Conservation (phyloP, 768 basidiomycete genomes). For the Amanita fuliginea region DNA sequence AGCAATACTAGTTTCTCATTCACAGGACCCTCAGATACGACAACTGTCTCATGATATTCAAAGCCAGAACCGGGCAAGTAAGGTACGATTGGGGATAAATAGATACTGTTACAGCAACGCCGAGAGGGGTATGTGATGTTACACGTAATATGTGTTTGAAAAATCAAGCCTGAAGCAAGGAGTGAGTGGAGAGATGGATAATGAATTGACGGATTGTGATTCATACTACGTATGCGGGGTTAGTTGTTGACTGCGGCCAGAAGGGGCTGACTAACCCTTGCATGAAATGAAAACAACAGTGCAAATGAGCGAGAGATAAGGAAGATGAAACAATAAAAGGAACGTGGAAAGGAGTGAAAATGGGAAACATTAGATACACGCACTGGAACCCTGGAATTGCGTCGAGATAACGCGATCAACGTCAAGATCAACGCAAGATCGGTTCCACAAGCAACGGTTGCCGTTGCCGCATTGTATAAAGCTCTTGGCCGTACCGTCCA, state of each 20-base stretch:
- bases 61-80: background rate
- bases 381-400: background rate
- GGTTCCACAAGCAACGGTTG: background rate
- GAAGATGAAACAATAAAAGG: background rate
- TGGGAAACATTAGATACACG: background rate
- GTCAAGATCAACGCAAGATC: background rate
- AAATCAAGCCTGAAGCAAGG: background rate
- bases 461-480: constrained; percentile 3
- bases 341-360: background rate
- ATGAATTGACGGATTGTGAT: background rate
- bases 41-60: constrained; percentile 7
- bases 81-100: background rate
- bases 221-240: background rate
- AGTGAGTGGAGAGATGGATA: background rate
- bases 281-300: background rate
- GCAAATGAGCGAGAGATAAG: background rate
- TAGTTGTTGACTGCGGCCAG: background rate
- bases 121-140: background rate
- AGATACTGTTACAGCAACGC: background rate
- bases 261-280: background rate
- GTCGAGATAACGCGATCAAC: background rate
- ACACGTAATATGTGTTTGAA: background rate
- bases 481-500: background rate
- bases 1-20: constrained; percentile 10
- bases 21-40: constrained; percentile 9